Base-by-base conservation (phyloP, 78 protist genomes). In the Chrysochromulina tobinii region DNA sequence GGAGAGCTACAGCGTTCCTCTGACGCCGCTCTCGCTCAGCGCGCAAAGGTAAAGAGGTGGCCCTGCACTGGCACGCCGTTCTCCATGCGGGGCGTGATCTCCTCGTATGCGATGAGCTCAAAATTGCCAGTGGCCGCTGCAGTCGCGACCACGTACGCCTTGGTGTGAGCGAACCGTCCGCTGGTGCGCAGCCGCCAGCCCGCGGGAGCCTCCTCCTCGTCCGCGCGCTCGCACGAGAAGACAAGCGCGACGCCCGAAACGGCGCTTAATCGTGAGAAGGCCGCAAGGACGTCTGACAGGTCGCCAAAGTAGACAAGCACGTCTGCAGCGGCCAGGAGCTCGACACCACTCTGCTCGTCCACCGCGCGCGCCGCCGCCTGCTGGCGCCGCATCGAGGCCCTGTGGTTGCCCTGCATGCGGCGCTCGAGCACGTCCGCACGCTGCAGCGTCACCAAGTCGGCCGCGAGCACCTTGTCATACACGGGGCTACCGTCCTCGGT, bases 301-400 rank as follows among this genome's bases (percentile, higher is more conserved):
- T 73, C 55, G 54, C 83, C 83, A 73, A 73, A 73, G 83, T 73
- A 73, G 83, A 73, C 83, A 3, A 73, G 83, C 57, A 73, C 83
- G 83, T 73, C 83, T 0, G 55, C 83, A 1, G 83, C 83, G 55
- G 50, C 83, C 55, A 73, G 4, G 57, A 73, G 83, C 57, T 73
- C 55, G 55, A 73, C 69, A 38, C 38, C 38, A n/a, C 14, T 11
- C 77, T 61, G 23, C 23, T 61, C 67, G 23, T 4, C 67, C 67
- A 15, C 25, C 23, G 23, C 23, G 67, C 11, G 20, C 23, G 67
- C 5, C 23, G 20, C 5, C 23, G 67, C 4, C 67, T 12, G 20
- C 12, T 5, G 61, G 61, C 61, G 61, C 6, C 20, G 61, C 6
- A 11, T 38, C 38, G 38, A 38, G 38, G 38, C 38, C 38, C 38